A percentile compares a stretch with the other conserved stretches of the same genome.
Conservation (phyloP, 129 eudicot genomes). For the Escallonia herrerae region DNA sequence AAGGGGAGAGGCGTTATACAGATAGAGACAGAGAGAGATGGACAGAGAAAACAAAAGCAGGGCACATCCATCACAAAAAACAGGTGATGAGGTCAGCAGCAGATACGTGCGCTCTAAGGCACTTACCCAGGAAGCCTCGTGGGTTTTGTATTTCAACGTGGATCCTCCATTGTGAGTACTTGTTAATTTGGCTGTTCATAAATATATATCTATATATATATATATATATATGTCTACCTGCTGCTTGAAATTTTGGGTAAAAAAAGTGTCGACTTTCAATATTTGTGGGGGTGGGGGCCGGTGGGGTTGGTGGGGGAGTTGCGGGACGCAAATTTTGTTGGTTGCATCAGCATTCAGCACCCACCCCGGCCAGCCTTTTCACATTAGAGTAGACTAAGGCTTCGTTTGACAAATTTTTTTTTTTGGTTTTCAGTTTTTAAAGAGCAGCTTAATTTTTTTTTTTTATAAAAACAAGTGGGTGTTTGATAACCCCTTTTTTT, state of each 20-base stretch:
- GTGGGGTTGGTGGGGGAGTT: neutral
- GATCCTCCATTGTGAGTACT: neutral
- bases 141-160: neutral
- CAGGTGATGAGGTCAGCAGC: no score
- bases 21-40: neutral
- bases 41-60: neutral
- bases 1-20: neutral
- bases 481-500: no score
- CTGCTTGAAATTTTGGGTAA: neutral
- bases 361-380: no score
- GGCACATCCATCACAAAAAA: no score
- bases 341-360: neutral
- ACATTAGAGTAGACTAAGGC: no score
- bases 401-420: no score
- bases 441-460: no score
- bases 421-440: no score
- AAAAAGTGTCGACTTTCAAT: neutral
- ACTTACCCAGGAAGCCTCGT: slow-evolving; percentile 25
- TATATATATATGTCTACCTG: no score
- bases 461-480: no score
- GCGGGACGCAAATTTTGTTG: neutral
- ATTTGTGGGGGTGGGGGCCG: neutral
- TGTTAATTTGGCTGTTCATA: neutral
- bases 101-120: slow-evolving; percentile 28
- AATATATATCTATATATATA: no score